Conservation (phyloP, 228 moss, liverwort and hornwort genomes). For the Sphagnum magellanicum region DNA sequence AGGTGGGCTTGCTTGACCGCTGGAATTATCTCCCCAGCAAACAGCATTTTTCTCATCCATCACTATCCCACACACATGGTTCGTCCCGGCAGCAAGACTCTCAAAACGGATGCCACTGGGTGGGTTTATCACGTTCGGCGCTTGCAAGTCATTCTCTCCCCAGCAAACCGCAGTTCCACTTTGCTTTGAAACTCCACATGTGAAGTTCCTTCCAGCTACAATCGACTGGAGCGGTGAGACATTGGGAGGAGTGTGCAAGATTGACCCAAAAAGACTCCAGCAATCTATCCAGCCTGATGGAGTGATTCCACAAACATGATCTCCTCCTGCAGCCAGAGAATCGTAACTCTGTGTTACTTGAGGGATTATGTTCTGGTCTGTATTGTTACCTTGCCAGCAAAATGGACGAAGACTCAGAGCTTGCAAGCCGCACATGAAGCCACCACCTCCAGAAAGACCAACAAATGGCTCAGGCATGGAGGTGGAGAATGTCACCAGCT, state of each 20-base stretch:
- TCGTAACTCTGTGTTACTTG: constrained; percentile 11
- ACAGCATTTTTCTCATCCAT: constrained; percentile 14
- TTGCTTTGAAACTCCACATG: constrained; percentile 25
- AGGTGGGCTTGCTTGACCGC: constrained; percentile 31
- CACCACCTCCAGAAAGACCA: constrained; percentile 40
- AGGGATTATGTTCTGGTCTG: constrained; percentile 24
- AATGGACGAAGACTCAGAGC: constrained; percentile 17
- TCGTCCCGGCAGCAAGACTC: constrained; percentile 41
- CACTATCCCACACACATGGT: constrained; percentile 52
- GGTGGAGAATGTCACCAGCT: constrained; percentile 24
- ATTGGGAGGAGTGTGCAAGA: neutral
- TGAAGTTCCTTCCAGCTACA: constrained; percentile 36
- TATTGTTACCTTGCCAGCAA: constrained; percentile 49
- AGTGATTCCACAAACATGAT: constrained; percentile 30
- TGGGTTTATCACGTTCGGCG: neutral
- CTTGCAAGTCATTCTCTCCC: constrained; percentile 18
- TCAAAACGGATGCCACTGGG: constrained; percentile 13
- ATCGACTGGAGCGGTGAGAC: constrained; percentile 21
- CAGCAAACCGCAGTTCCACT: constrained; percentile 26
- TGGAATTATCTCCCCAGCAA: constrained; percentile 53
- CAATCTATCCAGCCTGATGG: constrained; percentile 21
- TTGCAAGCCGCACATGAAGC: constrained; percentile 47
- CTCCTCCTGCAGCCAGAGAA: constrained; percentile 39
- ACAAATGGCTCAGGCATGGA: constrained; percentile 26
- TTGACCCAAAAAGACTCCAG: constrained; percentile 27